A percentile compares a stretch with the other conserved stretches of the same genome.
Evolutionary conservation across 257 asterid genomes (phyloP).

Genomic region (Salvia rosmarinus): DNA sequence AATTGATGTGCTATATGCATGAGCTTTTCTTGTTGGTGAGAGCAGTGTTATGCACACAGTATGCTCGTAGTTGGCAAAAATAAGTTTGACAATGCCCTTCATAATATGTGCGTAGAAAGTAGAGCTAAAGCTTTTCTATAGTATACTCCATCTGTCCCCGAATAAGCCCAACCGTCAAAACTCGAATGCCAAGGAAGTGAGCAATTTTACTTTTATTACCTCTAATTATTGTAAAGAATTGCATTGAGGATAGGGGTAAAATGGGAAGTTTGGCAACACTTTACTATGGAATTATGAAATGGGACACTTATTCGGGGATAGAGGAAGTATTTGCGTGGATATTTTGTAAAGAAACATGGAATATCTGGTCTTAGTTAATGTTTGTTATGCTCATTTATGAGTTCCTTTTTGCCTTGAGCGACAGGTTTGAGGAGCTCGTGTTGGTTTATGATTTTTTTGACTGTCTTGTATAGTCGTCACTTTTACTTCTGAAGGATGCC

Average conservation of each 20-base stretch:
- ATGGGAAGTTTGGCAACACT: no score
- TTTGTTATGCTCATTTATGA: not conserved
- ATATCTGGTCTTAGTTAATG: not conserved
- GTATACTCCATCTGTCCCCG: not conserved
- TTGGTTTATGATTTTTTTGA: not conserved
- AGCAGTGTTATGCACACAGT: not conserved
- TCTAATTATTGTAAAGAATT: no score
- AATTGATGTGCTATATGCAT: not conserved
- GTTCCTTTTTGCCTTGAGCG: not conserved
- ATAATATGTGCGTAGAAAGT: not conserved
- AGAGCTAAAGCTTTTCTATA: not conserved
- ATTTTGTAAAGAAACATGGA: not conserved
- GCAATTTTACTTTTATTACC: no score
- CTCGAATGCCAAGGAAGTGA: no score
- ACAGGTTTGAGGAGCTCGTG: constrained; percentile 13
- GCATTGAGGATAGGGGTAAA: no score
- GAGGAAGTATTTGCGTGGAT: not conserved
- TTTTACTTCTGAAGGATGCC: constrained; percentile 20
- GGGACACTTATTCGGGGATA: no score
- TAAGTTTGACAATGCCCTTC: not conserved
- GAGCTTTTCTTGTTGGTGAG: constrained; percentile 27
- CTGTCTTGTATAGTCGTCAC: not conserved
- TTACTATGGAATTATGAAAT: no score
- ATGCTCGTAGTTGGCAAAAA: not conserved
- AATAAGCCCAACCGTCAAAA: no score